Evolutionary conservation across 225 moss, liverwort and hornwort genomes (phyloP), one percentile per base, ranked within the genome.

Genomic region (Thuidium tamariscinum): DNA sequence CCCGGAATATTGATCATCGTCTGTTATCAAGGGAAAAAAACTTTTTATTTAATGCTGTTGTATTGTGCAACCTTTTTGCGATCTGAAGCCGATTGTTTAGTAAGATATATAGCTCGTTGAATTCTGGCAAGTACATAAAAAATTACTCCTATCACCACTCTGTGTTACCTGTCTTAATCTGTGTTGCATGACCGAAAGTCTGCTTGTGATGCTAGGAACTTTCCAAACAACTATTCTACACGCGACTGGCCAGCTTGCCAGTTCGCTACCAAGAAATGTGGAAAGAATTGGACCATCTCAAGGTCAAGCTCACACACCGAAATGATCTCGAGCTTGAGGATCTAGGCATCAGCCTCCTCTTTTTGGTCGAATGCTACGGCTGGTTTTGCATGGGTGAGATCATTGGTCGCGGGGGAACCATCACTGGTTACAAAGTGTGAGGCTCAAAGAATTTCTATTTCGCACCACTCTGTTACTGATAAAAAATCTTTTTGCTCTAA

Each of bases 321-420:
- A 88, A 95, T 74, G 97, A 97, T 70, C 87, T 96, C 88, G 90
- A 95, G 81, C 89, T 97, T 34, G 94, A 95, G 78, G 95, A 96
- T 85, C 65, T 97, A 82, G 95, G 92, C 81, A 89, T 93, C 29
- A 92, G 92, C 86, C 80, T 91, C 59, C 84, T 97, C 83, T 97
- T 97, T 72, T 86, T 88, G 46, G 91, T 92, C 49, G 96, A 97
- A 84, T 94, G 95, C 91, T 97, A 96, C 66, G 96, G 91, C 12
- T 97, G 97, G 94, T 95, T 89, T 84, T 95, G 97, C 89, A 91
- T 95, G 48, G 96, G 97, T 48, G 97, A 97, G 86, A 96, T 95
- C 29, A 84, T 95, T 42, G 97, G 97, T 87, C 92, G 97, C 74
- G 97, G 96, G 25, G 93, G 95, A 86, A 94, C 95, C 51, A 81